phyloP scores from a whole-genome alignment of 140 eudicot genomes.

The Oenanthe javanica region DNA sequence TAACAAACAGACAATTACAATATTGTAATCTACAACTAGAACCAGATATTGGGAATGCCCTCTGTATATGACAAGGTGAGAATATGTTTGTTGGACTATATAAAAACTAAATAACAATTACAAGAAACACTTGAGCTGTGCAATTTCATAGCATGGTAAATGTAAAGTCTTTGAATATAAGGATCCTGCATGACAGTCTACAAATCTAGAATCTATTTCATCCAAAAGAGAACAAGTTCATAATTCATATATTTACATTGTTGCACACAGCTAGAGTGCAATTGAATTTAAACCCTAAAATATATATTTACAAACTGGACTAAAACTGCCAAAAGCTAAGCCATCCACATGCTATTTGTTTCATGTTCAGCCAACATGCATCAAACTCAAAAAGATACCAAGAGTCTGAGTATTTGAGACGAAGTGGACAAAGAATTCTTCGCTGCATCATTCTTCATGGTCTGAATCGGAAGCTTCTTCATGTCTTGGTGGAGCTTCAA shows the following conservation, averaged over 20 bases:
- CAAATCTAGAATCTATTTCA: not conserved
- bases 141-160: not conserved
- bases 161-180: not conserved
- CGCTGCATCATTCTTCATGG: conserved; percentile 31
- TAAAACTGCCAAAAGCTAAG: not conserved
- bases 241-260: not conserved
- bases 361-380: not conserved
- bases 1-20: conserved; percentile 50
- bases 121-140: not conserved
- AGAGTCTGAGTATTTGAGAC: no score
- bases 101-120: not conserved
- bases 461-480: conserved; percentile 48
- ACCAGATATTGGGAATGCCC: conserved; percentile 68
- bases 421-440: not conserved
- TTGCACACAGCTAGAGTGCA: not conserved
- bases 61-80: conserved; percentile 22
- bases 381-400: not conserved
- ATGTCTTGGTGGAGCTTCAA: conserved; percentile 31
- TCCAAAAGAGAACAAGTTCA: not conserved
- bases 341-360: not conserved
- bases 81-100: not conserved
- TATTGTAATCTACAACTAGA: conserved; percentile 65
- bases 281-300: not conserved
- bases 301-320: not conserved
- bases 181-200: not conserved